A percentile compares a stretch with the other conserved stretches of the same genome.
Conservation (phyloP, 2,329 filamentous ascomycete species). For the Colletotrichum tropicale region DNA sequence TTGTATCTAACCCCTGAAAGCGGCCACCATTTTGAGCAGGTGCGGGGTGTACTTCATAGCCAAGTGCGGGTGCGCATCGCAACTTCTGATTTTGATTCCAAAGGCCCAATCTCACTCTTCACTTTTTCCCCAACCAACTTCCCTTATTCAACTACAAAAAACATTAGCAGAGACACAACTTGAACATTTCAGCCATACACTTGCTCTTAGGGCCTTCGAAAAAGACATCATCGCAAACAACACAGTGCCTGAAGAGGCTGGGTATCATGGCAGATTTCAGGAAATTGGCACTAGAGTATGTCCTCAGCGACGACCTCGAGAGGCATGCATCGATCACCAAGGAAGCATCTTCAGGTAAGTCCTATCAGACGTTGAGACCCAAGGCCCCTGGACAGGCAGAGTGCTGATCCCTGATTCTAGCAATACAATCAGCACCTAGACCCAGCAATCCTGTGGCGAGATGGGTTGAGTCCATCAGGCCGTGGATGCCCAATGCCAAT, state of each 20-base stretch:
- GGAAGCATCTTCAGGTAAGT: slow-evolving; percentile 48
- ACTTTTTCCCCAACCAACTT: not conserved
- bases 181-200: not conserved
- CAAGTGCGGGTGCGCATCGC: not conserved
- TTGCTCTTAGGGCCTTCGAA: not conserved
- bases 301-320: slow-evolving; percentile 53
- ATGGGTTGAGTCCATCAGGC: slow-evolving; percentile 60
- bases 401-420: slow-evolving; percentile 30
- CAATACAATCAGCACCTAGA: slow-evolving; percentile 48
- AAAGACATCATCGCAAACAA: not conserved
- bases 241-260: not conserved
- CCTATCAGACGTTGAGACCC: not conserved
- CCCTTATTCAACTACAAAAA: not conserved
- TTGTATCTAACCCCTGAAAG: not conserved
- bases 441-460: slow-evolving; percentile 53
- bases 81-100: not conserved
- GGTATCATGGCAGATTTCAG: slow-evolving; percentile 53
- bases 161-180: not conserved
- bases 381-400: not conserved
- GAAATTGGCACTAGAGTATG: slow-evolving; percentile 58
- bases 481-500: slow-evolving; percentile 54
- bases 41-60: not conserved
- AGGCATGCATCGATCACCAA: slow-evolving; percentile 44
- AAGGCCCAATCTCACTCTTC: not conserved
- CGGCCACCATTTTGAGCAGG: not conserved